A percentile compares a stretch with the other conserved stretches of the same genome.
These are phyloP conservation scores for Castanea sativa DNA, from an alignment of 306 rosid genomes.

Conservation along the genomic window DNA sequence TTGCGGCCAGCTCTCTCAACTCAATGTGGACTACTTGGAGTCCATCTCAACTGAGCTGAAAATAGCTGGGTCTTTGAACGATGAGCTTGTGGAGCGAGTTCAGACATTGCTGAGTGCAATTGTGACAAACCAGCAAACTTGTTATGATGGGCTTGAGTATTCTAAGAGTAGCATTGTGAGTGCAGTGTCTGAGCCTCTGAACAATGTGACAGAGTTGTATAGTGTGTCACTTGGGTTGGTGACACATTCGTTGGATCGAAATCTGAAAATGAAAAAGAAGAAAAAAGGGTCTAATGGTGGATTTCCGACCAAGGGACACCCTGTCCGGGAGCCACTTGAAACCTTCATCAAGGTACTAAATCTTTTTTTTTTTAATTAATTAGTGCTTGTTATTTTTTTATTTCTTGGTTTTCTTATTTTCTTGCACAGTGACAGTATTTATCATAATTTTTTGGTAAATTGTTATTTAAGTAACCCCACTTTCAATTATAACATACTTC, in stretches of 20 bases:
- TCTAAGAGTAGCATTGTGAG: slow-evolving; percentile 38
- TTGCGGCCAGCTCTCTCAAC: slow-evolving; percentile 53
- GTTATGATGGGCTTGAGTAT: slow-evolving; percentile 57
- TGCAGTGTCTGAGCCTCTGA: slow-evolving; percentile 38
- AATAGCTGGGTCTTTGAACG: slow-evolving; percentile 18
- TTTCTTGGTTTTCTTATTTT: neutral
- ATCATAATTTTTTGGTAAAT: no score
- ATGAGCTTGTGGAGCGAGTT: slow-evolving; percentile 41
- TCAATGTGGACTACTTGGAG: slow-evolving; percentile 52
- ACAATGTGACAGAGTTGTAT: slow-evolving; percentile 40
- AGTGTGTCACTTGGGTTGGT: slow-evolving; percentile 77
- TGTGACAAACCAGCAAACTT: slow-evolving; percentile 78
- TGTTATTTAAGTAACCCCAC: no score
- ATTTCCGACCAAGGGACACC: neutral
- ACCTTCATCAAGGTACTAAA: slow-evolving; percentile 59
- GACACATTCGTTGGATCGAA: slow-evolving; percentile 36
- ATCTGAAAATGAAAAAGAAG: slow-evolving; percentile 28
- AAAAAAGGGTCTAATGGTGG: slow-evolving; percentile 1
- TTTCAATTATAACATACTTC: no score
- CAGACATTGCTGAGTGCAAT: slow-evolving; percentile 61
- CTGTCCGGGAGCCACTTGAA: slow-evolving; percentile 46
- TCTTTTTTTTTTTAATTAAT: neutral
- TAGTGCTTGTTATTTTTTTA: neutral
- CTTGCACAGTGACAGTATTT: neutral
- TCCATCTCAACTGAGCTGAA: slow-evolving; percentile 32